Evolutionary conservation across 805 yeast species (phyloP).

Genomic region (Kodamaea fukazawae): DNA sequence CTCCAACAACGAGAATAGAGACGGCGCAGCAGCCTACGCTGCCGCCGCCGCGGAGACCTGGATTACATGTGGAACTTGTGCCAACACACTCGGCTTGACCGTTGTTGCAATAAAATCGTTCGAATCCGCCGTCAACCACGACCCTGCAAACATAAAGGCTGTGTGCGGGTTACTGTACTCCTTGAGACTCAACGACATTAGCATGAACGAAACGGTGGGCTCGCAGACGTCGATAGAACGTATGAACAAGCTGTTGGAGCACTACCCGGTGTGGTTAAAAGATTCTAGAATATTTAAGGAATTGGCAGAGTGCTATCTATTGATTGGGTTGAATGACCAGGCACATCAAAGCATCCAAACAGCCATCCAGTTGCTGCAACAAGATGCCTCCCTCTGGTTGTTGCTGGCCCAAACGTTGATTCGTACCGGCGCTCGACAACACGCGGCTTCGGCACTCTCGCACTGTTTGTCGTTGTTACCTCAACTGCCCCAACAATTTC

Average conservation of each 20-base stretch:
- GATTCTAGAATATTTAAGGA: constrained; percentile 46
- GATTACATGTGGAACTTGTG: constrained; percentile 47
- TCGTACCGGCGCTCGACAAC: constrained; percentile 40
- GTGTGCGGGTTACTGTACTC: constrained; percentile 44
- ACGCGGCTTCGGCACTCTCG: constrained; percentile 48
- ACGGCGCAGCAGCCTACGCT: constrained; percentile 15
- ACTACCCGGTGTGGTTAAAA: constrained; percentile 36
- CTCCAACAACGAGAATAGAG: not conserved
- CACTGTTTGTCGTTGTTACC: constrained; percentile 45
- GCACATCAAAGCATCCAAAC: constrained; percentile 49
- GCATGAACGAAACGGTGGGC: constrained; percentile 37
- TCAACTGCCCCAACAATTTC: constrained; percentile 24
- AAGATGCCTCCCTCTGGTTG: constrained; percentile 48
- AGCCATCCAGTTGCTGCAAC: constrained; percentile 36
- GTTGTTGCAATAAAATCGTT: constrained; percentile 43
- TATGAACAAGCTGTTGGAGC: constrained; percentile 37
- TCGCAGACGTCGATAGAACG: constrained; percentile 40
- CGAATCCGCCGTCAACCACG: constrained; percentile 42
- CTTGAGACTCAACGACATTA: constrained; percentile 38
- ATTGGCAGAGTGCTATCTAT: constrained; percentile 50
- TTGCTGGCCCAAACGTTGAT: constrained; percentile 49
- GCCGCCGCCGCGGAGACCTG: constrained; percentile 40
- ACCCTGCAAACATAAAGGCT: constrained; percentile 39
- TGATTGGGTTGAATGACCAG: constrained; percentile 47
- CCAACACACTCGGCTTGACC: constrained; percentile 38